Evolutionary conservation across 2,329 filamentous ascomycete genomes (phyloP).

Genomic region (Diplodia seriata): DNA sequence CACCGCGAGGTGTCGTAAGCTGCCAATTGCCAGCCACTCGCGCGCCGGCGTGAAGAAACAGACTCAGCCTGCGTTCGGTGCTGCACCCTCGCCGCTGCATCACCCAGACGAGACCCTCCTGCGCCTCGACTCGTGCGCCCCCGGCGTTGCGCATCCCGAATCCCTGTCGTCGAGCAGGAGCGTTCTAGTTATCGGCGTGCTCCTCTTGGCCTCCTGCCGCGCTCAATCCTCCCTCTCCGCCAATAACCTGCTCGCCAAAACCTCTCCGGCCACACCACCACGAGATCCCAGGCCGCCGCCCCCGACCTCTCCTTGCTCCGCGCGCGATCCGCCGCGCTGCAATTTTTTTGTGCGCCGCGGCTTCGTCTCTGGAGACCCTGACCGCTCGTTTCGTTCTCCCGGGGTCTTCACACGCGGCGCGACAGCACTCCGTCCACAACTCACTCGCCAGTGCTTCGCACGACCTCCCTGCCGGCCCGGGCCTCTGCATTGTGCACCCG

Average conservation of each 20-base stretch:
- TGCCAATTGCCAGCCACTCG: conserved; percentile 14
- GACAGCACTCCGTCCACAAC: conserved; percentile 12
- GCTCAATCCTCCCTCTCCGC: conserved; percentile 32
- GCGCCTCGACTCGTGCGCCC: conserved; percentile 22
- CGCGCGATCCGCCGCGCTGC: conserved; percentile 9
- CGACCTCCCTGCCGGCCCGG: conserved; percentile 1
- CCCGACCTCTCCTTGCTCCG: conserved; percentile 5
- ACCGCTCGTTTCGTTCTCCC: conserved; percentile 29
- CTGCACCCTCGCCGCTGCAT: conserved; percentile 6
- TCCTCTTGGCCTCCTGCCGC: conserved; percentile 33
- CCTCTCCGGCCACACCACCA: conserved; percentile 14
- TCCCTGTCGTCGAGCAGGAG: conserved; percentile 33
- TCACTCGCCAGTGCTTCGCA: neutral
- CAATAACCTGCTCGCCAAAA: conserved; percentile 28
- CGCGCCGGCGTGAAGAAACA: conserved; percentile 28
- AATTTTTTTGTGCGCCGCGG: neutral
- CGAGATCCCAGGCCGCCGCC: conserved; percentile 7
- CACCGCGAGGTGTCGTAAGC: conserved; percentile 29
- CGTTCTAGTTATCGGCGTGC: conserved; percentile 20
- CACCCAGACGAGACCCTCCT: neutral
- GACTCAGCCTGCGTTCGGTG: neutral
- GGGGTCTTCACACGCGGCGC: conserved; percentile 24
- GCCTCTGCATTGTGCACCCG: conserved; percentile 9
- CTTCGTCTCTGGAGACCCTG: conserved; percentile 3
- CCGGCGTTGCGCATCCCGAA: conserved; percentile 24